These are phyloP conservation scores for Casuarina equisetifolia DNA, from an alignment of 306 rosid species.

Conservation along the genomic window DNA sequence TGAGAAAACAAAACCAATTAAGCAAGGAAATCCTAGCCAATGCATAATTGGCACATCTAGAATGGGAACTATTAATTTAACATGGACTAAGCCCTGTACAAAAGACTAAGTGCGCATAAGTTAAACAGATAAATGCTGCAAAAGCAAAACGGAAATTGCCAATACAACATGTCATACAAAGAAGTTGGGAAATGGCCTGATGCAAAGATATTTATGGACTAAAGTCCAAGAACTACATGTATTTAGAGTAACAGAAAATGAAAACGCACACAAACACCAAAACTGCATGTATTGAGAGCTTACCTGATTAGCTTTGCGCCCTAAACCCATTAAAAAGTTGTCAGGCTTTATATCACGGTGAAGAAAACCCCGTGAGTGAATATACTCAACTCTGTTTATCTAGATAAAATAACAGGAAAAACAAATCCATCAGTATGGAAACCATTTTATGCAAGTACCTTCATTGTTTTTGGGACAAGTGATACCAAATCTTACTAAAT, in stretches of 20 bases:
- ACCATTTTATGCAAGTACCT: slow-evolving; percentile 7
- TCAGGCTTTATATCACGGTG: slow-evolving; percentile 99
- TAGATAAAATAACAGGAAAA: slow-evolving; percentile 31
- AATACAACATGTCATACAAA: neutral
- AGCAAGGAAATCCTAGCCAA: slow-evolving; percentile 2
- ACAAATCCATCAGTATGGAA: slow-evolving; percentile 30
- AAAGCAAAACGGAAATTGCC: neutral
- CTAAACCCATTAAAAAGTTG: slow-evolving; percentile 97
- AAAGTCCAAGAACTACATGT: neutral
- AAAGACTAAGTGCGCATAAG: neutral
- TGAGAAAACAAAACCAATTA: slow-evolving; percentile 27
- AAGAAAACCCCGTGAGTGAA: slow-evolving; percentile 96
- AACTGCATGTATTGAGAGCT: neutral
- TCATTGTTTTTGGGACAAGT: slow-evolving; percentile 14
- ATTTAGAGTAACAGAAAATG: slow-evolving; percentile 7
- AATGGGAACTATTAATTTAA: neutral
- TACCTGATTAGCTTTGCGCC: slow-evolving; percentile 99
- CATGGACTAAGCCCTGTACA: neutral
- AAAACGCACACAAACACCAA: slow-evolving; percentile 18
- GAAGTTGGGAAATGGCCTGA: neutral
- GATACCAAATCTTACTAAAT: neutral
- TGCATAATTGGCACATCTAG: neutral
- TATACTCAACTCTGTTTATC: slow-evolving; percentile 96
- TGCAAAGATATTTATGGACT: neutral
- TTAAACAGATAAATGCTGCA: slow-evolving; percentile 1